phyloP scores from a whole-genome alignment of 148 eudicot species.

The Camellia japonica region DNA sequence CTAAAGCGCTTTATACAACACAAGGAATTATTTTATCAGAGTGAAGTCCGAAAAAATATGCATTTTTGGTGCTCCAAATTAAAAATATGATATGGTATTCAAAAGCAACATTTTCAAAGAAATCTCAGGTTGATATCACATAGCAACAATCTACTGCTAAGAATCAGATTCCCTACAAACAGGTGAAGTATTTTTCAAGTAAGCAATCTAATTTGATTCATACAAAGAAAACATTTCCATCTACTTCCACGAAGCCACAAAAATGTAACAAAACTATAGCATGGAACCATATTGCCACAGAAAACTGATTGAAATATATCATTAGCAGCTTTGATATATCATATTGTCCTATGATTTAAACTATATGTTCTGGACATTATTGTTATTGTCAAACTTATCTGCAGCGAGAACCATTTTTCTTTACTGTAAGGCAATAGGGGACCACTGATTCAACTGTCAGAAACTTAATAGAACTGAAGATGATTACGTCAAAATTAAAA shows the following conservation, averaged over 20 bases:
- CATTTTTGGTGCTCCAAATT: background rate
- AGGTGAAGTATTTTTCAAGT: background rate
- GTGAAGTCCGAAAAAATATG: background rate
- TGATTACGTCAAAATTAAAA: conserved; percentile 2
- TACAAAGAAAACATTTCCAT: background rate
- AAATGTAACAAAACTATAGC: background rate
- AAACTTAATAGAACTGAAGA: background rate
- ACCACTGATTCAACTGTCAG: background rate
- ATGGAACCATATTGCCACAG: background rate
- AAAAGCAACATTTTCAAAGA: background rate
- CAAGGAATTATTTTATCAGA: background rate
- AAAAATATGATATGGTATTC: background rate
- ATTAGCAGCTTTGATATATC: background rate
- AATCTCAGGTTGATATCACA: background rate
- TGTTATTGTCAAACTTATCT: background rate
- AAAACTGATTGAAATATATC: background rate
- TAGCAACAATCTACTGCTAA: background rate
- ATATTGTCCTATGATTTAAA: background rate
- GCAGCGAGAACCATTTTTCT: background rate
- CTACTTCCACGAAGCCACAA: background rate
- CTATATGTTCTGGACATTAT: background rate
- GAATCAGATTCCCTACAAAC: background rate
- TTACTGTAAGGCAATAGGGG: background rate
- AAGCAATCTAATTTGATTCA: no score
- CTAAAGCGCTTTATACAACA: background rate